phyloP scores from a whole-genome alignment of 2,329 filamentous ascomycete species.

The Kalaharituber pfeilii region DNA sequence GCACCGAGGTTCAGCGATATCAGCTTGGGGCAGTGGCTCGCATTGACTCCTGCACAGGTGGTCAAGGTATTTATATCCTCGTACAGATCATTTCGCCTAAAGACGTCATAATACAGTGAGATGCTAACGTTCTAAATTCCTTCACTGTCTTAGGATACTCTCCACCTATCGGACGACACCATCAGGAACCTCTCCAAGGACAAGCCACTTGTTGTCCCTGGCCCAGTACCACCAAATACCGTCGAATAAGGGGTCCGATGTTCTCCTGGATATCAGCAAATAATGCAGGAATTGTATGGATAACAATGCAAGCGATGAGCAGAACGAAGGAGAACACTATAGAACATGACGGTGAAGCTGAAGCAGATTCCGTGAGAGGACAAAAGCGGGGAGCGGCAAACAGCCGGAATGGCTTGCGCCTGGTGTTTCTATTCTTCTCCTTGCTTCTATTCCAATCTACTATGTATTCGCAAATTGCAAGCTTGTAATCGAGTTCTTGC shows the following conservation, averaged over 20 bases:
- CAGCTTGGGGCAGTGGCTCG: constrained; percentile 33
- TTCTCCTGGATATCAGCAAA: too few relatives aligned
- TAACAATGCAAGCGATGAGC: too few relatives aligned
- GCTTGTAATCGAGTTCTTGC: too few relatives aligned
- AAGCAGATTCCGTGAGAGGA: too few relatives aligned
- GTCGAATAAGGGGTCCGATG: constrained; percentile 4
- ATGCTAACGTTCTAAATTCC: neutral
- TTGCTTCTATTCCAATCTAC: too few relatives aligned
- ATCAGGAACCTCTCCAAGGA: constrained; percentile 30
- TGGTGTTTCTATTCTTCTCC: too few relatives aligned
- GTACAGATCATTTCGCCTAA: neutral
- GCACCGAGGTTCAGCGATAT: constrained; percentile 27
- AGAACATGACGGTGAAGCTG: too few relatives aligned
- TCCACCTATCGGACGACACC: constrained; percentile 30
- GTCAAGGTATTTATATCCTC: constrained; percentile 31
- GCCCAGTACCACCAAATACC: constrained; percentile 14
- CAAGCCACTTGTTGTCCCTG: constrained; percentile 32
- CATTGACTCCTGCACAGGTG: constrained; percentile 39
- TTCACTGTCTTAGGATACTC: constrained; percentile 30
- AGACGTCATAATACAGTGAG: neutral
- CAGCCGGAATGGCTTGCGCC: too few relatives aligned
- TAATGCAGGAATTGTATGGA: too few relatives aligned
- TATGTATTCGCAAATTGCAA: too few relatives aligned
- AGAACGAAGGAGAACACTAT: too few relatives aligned
- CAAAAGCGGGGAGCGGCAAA: too few relatives aligned